Percentiles rank a stretch among this genome's conserved stretches.
phyloP scores from a whole-genome alignment of 192 early-diverging fungal genomes.

The Podila clonocystis region DNA sequence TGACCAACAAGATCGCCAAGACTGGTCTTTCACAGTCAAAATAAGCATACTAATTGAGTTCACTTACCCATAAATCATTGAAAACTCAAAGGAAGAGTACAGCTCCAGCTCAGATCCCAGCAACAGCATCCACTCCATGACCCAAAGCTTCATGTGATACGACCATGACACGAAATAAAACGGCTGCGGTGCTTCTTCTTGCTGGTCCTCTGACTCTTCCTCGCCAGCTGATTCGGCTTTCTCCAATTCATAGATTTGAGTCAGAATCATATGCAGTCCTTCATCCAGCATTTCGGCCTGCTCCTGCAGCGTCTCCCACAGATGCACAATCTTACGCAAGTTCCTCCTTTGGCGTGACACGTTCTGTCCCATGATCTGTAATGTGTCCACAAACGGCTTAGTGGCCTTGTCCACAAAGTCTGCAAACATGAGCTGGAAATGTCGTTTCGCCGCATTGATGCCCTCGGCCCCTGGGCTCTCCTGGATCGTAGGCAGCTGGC shows the following conservation, averaged over 20 bases:
- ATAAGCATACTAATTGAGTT: neutral
- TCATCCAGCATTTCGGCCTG: constrained; percentile 52
- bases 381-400: constrained; percentile 63
- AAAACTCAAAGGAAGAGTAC: constrained; percentile 69
- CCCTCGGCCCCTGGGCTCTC: constrained; percentile 8
- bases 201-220: neutral
- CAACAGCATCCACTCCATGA: constrained; percentile 63
- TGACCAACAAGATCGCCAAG: neutral
- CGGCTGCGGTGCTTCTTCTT: constrained; percentile 11
- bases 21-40: neutral
- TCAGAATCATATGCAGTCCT: constrained; percentile 14
- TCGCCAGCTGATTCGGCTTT: neutral
- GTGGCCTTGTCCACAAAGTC: constrained; percentile 29
- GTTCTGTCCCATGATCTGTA: constrained; percentile 68
- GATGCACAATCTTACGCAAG: constrained; percentile 61
- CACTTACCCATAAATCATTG: constrained; percentile 70
- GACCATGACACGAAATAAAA: constrained; percentile 74
- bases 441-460: neutral
- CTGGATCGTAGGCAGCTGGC: constrained; percentile 14
- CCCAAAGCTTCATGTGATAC: constrained; percentile 65
- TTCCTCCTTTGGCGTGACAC: constrained; percentile 68
- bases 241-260: constrained; percentile 1
- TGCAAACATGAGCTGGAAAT: constrained; percentile 9
- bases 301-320: constrained; percentile 69
- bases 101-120: constrained; percentile 77